Percentiles rank a stretch among this genome's conserved stretches.
Evolutionary conservation across 148 eudicot genomes (phyloP).

Genomic region (Amaranthus palmeri): DNA sequence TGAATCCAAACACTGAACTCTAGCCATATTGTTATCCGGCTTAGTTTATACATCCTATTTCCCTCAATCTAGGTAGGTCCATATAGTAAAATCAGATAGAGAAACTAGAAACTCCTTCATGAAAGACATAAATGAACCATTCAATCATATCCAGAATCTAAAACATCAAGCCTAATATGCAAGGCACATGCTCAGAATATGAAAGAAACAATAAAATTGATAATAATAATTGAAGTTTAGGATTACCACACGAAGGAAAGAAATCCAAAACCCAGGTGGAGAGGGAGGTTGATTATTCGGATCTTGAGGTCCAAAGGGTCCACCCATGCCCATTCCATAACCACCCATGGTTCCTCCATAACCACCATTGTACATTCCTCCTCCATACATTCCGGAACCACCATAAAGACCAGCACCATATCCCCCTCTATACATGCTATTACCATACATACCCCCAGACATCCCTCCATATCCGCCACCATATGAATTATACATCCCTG

Average conservation of each 20-base stretch:
- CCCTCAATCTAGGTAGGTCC: too few species aligned
- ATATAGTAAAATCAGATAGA: not conserved
- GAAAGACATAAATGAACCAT: not conserved
- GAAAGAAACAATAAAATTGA: not conserved
- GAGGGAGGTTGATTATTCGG: constrained; percentile 89
- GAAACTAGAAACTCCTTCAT: not conserved
- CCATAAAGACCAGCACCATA: constrained; percentile 59
- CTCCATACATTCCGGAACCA: constrained; percentile 57
- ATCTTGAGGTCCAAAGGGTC: constrained; percentile 69
- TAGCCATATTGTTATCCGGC: too few species aligned
- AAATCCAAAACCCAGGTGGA: constrained; percentile 95
- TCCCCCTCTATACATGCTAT: constrained; percentile 72
- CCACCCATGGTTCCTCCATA: constrained; percentile 21
- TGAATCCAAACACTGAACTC: too few species aligned
- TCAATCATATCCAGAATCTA: not conserved
- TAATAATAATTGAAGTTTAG: not conserved
- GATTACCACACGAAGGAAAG: constrained; percentile 90
- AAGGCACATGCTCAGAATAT: not conserved
- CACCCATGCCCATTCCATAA: constrained; percentile 28
- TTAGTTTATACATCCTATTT: too few species aligned
- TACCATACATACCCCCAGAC: constrained; percentile 50
- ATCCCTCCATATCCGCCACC: constrained; percentile 71
- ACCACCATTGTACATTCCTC: constrained; percentile 28
- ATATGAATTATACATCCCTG: constrained; percentile 64
- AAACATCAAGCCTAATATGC: not conserved